Conservation (phyloP, 2,329 filamentous ascomycete species). For the Hawksworthiomyces lignivorus region DNA sequence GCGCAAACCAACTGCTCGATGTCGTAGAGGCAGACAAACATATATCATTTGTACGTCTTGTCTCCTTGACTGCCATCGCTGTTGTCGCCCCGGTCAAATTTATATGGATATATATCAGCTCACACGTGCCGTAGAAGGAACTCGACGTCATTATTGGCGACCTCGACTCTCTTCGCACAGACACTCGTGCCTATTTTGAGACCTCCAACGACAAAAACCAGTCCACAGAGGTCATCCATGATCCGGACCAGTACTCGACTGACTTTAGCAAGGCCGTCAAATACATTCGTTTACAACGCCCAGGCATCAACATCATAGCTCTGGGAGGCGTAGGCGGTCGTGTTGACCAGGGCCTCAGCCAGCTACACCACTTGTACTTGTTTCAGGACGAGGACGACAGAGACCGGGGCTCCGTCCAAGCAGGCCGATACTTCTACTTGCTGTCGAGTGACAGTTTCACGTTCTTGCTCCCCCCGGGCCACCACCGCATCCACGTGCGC, state of each 20-base stretch:
- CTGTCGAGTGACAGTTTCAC: slow-evolving; percentile 75
- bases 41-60: no score
- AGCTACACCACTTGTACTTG: slow-evolving; percentile 75
- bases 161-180: slow-evolving; percentile 68
- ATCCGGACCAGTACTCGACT: slow-evolving; percentile 78
- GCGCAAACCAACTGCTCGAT: slow-evolving; percentile 66
- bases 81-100: no score
- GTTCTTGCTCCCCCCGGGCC: slow-evolving; percentile 65
- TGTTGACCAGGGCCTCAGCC: slow-evolving; percentile 84
- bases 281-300: slow-evolving; percentile 38
- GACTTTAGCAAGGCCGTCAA: slow-evolving; percentile 81
- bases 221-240: slow-evolving; percentile 54
- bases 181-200: slow-evolving; percentile 58
- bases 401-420: slow-evolving; percentile 21
- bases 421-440: slow-evolving; percentile 53
- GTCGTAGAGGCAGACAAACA: no score
- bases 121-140: slow-evolving; percentile 29
- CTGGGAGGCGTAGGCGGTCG: slow-evolving; percentile 82
- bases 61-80: no score
- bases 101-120: no score
- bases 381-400: slow-evolving; percentile 46
- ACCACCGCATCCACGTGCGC: slow-evolving; percentile 60
- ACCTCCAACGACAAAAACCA: slow-evolving; percentile 31
- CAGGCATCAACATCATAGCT: slow-evolving; percentile 58
- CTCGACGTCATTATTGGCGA: slow-evolving; percentile 78